Evolutionary conservation across 2,329 filamentous ascomycete genomes (phyloP).

Genomic region (Cucurbitaria berberidis): DNA sequence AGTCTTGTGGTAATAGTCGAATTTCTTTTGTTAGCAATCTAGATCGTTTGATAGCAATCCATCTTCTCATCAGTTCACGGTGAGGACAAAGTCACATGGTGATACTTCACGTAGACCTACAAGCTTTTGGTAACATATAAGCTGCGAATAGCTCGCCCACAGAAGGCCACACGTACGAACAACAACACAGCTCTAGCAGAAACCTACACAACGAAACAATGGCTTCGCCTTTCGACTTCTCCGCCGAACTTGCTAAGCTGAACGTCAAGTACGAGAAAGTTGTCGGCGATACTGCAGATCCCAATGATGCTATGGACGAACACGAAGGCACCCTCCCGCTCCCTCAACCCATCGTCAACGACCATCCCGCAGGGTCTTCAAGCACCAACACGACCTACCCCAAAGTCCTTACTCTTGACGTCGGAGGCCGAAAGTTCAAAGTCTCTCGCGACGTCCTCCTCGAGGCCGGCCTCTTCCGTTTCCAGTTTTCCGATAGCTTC

Average conservation of each 20-base stretch:
- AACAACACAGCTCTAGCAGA: too few species aligned
- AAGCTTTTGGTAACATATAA: not conserved
- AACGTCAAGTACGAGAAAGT: too few species aligned
- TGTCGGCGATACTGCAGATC: too few species aligned
- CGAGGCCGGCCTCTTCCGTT: constrained; percentile 13
- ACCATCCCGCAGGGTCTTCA: not conserved
- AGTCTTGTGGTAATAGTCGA: too few species aligned
- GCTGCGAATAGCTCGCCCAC: not conserved
- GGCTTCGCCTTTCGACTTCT: too few species aligned
- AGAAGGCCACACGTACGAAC: not conserved
- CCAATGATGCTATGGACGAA: too few species aligned
- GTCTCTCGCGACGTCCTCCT: constrained; percentile 9
- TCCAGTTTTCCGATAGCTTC: constrained; percentile 6
- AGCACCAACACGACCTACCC: not conserved
- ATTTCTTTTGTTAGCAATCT: too few species aligned
- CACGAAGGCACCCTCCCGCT: not conserved
- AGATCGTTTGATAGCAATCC: too few species aligned
- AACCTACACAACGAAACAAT: too few species aligned
- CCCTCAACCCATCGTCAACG: not conserved
- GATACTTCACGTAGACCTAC: not conserved
- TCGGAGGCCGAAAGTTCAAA: constrained; percentile 23
- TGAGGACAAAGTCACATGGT: not conserved
- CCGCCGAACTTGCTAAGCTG: too few species aligned
- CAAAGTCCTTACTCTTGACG: constrained; percentile 16
- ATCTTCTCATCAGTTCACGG: too few species aligned